A percentile compares a stretch with the other conserved stretches of the same genome.
Evolutionary conservation across 495 filamentous ascomycete species (phyloP).

Genomic region (Aspergillus haitiensis): DNA sequence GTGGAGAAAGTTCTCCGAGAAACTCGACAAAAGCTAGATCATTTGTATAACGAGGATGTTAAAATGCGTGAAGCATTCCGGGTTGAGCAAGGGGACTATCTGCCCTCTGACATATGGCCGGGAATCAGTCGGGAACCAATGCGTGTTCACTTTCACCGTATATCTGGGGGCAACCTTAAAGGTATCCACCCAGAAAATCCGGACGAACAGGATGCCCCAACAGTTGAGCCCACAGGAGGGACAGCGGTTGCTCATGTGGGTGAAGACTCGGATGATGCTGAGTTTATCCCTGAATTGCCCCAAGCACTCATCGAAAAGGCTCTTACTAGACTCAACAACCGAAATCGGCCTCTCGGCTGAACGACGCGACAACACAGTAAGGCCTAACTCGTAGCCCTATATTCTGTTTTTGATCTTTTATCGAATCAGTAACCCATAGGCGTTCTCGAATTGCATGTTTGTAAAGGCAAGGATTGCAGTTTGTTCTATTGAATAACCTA

Average conservation of each 20-base stretch:
- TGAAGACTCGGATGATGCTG: slow-evolving; percentile 34
- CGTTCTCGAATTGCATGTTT: background rate
- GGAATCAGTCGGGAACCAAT: slow-evolving; percentile 62
- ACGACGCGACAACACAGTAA: background rate
- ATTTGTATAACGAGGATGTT: slow-evolving; percentile 71
- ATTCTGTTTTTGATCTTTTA: background rate
- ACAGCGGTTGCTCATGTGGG: slow-evolving; percentile 1
- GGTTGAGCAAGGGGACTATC: slow-evolving; percentile 76
- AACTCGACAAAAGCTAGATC: slow-evolving; percentile 71
- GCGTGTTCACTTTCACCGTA: slow-evolving; percentile 53
- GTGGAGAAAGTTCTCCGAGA: slow-evolving; percentile 73
- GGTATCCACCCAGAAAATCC: slow-evolving; percentile 17
- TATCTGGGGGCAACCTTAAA: slow-evolving; percentile 41
- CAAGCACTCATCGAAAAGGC: slow-evolving; percentile 58
- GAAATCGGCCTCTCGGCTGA: slow-evolving; percentile 22
- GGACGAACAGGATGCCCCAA: slow-evolving; percentile 4
- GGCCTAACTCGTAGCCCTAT: background rate
- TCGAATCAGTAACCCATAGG: no score
- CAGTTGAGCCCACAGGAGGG: slow-evolving; percentile 10
- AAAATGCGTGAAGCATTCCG: slow-evolving; percentile 76
- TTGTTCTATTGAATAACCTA: slow-evolving; percentile 19
- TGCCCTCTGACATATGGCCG: slow-evolving; percentile 90
- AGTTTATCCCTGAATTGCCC: slow-evolving; percentile 54
- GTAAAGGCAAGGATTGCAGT: background rate
- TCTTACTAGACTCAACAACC: slow-evolving; percentile 38